Conservation (phyloP, 2,329 filamentous ascomycete species). For the Fusarium subglutinans region DNA sequence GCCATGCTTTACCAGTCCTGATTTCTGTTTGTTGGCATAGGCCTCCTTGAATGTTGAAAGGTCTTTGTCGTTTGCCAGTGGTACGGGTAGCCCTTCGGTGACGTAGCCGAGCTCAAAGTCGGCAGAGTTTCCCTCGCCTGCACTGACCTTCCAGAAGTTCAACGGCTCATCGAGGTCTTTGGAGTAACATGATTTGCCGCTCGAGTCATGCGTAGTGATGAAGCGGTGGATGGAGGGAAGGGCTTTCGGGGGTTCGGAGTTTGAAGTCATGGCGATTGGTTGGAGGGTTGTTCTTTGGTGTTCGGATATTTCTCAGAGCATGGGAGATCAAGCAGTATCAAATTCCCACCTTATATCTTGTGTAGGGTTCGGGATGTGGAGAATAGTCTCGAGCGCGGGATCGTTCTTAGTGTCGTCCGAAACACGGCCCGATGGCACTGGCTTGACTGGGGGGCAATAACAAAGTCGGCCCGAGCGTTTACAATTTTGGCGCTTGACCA, state of each 20-base stretch:
- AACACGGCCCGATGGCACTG: background rate
- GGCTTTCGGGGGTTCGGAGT: background rate
- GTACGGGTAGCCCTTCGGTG: background rate
- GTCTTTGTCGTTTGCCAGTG: background rate
- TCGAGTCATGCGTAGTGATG: background rate
- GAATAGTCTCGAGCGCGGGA: background rate
- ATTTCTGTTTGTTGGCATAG: background rate
- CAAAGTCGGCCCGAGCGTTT: background rate
- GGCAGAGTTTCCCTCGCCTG: background rate
- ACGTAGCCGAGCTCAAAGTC: background rate
- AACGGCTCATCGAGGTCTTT: background rate
- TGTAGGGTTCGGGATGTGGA: background rate
- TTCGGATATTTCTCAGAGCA: background rate
- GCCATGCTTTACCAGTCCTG: background rate
- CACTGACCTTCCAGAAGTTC: background rate
- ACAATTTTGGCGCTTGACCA: no score
- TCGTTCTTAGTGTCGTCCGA: background rate
- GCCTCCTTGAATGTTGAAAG: background rate
- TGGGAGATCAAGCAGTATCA: background rate
- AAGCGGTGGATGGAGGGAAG: background rate
- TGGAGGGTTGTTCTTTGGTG: no score
- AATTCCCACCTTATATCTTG: background rate
- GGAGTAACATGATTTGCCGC: background rate
- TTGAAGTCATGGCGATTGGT: background rate
- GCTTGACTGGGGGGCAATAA: background rate